Evolutionary conservation across 179 eudicot genomes (phyloP), one percentile per base, ranked within the genome.

Genomic region (Camellia oleifera): DNA sequence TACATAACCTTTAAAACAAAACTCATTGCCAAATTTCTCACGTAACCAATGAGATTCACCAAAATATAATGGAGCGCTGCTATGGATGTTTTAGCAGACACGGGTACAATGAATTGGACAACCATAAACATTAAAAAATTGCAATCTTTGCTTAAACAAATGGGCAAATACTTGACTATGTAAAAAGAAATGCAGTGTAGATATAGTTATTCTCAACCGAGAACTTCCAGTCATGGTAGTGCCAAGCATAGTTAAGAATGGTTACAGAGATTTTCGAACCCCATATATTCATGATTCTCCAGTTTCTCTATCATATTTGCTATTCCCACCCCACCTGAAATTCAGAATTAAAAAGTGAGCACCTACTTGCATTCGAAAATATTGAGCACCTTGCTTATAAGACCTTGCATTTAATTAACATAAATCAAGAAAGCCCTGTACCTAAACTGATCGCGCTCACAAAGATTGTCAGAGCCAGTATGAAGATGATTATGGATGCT

Each of bases 401-500:
- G 46, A 69, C 12, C 15, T 67, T 57, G 44, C 3, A 12, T 12
- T 62, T 46, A 17, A 63, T 44, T 48, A 63, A 78, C 23, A 54
- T 26, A 57, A 32, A 32, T 17, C 15, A 58, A 45, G 40, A 20
- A 13, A 73, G 4, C 66, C 26, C 26, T 40, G 13, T 78, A 87
- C 89, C 91, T 77, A 88, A 82, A 50, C 81, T 74, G 75, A 91
- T 79, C 52, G 95, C 93, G 77, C 95, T 91, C 50, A 88, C 77
- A 40, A 91, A 83, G 83, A 91, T 91, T 4, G 93, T 91, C 40
- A 83, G 53, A 15, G 93, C 85, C 40, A 91, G 89, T 77, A 91
- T 87, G 77, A 91, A 91, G 78, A 91, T 87, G 84, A 91, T 91
- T 13, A 91, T 80, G 8, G 95, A 91, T 40, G 93, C 89, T 82